A percentile compares a stretch with the other conserved stretches of the same genome.
These are phyloP conservation scores for Lachnellula arida DNA, from an alignment of 2,329 filamentous ascomycete species.

Conservation along the genomic window DNA sequence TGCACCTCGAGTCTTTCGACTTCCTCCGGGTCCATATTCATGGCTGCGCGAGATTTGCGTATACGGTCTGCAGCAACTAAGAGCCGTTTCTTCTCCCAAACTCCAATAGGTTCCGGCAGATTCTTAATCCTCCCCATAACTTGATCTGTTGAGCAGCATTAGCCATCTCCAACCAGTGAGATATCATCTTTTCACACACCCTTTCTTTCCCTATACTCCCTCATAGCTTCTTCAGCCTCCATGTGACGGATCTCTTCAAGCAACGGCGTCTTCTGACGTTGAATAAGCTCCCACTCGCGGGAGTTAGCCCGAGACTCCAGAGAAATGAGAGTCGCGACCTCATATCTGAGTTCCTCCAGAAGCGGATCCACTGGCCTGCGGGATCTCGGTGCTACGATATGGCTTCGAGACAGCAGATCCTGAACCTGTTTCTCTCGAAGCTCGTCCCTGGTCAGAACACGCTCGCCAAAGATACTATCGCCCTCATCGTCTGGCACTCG, in stretches of 20 bases:
- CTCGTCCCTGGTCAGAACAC: conserved; percentile 2
- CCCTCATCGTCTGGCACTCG: not conserved
- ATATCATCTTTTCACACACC: not conserved
- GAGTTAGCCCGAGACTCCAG: not conserved
- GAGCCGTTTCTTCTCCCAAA: not conserved
- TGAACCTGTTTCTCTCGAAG: not conserved
- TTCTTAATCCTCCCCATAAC: not conserved
- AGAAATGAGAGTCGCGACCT: not conserved
- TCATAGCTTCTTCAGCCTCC: not conserved
- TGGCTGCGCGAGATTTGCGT: not conserved
- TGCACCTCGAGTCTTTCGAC: not conserved
- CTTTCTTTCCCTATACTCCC: not conserved
- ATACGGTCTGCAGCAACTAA: not conserved
- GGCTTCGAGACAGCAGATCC: not conserved
- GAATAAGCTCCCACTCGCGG: not conserved
- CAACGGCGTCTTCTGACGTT: not conserved
- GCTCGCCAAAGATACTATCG: conserved; percentile 4
- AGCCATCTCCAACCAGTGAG: too few relatives aligned
- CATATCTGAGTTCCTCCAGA: not conserved
- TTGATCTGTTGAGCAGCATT: not conserved
- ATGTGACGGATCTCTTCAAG: not conserved
- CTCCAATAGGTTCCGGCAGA: not conserved
- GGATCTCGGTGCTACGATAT: not conserved
- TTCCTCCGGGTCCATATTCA: not conserved
- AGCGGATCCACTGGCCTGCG: not conserved